Conservation (phyloP, 2,329 filamentous ascomycete species). For the Diaporthe sp. region DNA sequence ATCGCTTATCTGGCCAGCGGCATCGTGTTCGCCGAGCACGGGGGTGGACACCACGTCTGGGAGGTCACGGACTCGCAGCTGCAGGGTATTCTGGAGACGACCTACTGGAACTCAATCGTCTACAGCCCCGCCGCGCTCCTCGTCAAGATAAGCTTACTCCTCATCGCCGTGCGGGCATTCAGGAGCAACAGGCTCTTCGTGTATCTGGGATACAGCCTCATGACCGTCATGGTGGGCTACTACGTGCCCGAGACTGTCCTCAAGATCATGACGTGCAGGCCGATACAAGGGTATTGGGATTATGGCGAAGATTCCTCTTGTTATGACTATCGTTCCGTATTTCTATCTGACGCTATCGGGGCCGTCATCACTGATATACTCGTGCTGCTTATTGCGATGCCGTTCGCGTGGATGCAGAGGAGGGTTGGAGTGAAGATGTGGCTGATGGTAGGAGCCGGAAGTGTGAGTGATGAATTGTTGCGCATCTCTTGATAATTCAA, state of each 20-base stretch:
- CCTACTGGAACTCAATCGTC: background rate
- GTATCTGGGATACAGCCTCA: background rate
- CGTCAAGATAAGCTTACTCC: background rate
- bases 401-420: background rate
- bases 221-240: slow-evolving; percentile 6
- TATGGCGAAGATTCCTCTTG: background rate
- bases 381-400: background rate
- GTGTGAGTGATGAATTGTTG: background rate
- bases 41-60: background rate
- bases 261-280: slow-evolving; percentile 8
- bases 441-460: background rate
- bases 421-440: background rate
- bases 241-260: background rate
- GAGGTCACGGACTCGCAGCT: background rate
- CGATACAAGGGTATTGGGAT: background rate
- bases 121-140: background rate
- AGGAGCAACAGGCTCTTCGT: background rate
- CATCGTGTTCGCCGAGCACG: background rate
- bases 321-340: background rate
- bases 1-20: slow-evolving; percentile 2
- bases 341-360: background rate
- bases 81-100: background rate
- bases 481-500: too few species aligned
- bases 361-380: background rate
- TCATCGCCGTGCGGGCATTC: background rate